Evolutionary conservation across 768 basidiomycete genomes (phyloP).

Genomic region (Tricholoma hemisulphureum): DNA sequence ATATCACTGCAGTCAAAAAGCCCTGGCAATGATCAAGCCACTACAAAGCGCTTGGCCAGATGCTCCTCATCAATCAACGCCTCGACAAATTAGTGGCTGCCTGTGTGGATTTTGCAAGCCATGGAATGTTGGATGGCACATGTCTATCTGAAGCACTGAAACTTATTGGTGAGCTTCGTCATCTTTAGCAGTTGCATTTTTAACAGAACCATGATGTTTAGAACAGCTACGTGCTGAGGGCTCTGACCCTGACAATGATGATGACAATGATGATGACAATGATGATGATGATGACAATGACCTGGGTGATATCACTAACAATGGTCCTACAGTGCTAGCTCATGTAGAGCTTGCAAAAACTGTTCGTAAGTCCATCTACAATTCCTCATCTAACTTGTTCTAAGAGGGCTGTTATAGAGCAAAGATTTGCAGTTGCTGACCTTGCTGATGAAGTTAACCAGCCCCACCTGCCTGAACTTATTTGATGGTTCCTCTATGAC

Average conservation of each 20-base stretch:
- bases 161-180: not conserved
- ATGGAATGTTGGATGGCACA: no score
- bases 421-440: not conserved
- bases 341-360: not conserved
- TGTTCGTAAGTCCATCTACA: not conserved
- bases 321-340: not conserved
- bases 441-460: no score
- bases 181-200: not conserved
- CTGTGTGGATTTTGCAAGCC: no score
- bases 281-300: not conserved
- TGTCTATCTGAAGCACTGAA: constrained; percentile 7
- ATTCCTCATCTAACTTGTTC: not conserved
- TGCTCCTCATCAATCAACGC: no score
- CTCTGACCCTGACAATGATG: not conserved
- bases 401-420: not conserved
- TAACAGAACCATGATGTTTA: not conserved
- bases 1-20: no score
- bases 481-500: no score
- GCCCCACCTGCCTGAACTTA: no score
- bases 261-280: not conserved
- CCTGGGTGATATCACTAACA: no score
- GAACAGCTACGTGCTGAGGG: not conserved
- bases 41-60: no score
- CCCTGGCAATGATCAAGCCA: no score
- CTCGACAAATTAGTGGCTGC: no score